A percentile compares a stretch with the other conserved stretches of the same genome.
Conservation (phyloP, 257 asterid species). For the Handroanthus guayacan region DNA sequence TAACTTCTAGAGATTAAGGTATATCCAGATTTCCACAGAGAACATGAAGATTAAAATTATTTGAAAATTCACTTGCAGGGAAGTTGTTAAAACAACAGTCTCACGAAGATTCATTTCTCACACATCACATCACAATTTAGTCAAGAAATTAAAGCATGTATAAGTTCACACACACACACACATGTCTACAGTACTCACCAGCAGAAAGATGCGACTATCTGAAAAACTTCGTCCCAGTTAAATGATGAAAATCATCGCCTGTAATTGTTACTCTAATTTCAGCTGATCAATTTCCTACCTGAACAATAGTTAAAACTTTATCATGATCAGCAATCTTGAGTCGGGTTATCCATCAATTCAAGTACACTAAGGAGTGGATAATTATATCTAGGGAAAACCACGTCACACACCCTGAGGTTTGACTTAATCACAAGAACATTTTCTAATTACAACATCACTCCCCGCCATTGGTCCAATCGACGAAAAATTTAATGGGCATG, state of each 20-base stretch:
- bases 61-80: background rate
- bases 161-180: background rate
- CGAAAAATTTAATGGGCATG: no score
- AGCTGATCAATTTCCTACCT: slow-evolving; percentile 36
- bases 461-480: no score
- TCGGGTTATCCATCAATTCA: background rate
- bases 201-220: slow-evolving; percentile 19
- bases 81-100: background rate
- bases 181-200: slow-evolving; percentile 27
- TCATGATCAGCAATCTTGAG: slow-evolving; percentile 18
- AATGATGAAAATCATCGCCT: slow-evolving; percentile 6
- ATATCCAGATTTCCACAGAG: background rate
- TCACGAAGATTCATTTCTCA: background rate
- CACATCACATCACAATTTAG: background rate
- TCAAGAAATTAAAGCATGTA: background rate
- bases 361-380: slow-evolving; percentile 10
- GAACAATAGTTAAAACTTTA: slow-evolving; percentile 21
- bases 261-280: slow-evolving; percentile 31
- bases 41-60: background rate
- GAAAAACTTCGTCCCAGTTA: slow-evolving; percentile 3
- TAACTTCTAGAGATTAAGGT: slow-evolving; percentile 9
- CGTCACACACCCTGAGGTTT: no score
- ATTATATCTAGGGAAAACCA: background rate
- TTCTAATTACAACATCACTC: no score
- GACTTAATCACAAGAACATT: no score